phyloP scores from a whole-genome alignment of 495 filamentous ascomycete genomes.

The Lepidopterella palustris region DNA sequence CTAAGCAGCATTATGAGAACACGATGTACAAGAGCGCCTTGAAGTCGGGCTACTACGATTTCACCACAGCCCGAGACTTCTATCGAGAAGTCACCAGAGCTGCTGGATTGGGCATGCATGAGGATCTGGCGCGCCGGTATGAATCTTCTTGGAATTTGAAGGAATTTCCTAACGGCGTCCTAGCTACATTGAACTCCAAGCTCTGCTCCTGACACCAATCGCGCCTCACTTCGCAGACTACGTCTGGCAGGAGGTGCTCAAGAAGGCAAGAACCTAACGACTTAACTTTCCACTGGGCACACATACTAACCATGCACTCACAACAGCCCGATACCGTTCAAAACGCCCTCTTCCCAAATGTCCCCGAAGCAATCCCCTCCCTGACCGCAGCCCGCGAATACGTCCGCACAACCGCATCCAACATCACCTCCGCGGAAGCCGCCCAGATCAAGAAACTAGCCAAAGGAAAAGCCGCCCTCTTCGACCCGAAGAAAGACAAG shows the following conservation, averaged over 20 bases:
- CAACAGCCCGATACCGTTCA: constrained; percentile 68
- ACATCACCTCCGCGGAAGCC: constrained; percentile 82
- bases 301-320: too few species aligned
- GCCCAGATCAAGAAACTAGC: constrained; percentile 72
- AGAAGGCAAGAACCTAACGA: too few species aligned
- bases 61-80: constrained; percentile 75
- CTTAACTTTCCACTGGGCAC: too few species aligned
- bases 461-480: constrained; percentile 75
- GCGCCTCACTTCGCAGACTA: constrained; percentile 94
- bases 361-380: constrained; percentile 52
- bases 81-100: constrained; percentile 76
- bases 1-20: constrained; percentile 64
- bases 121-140: constrained; percentile 66
- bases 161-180: not conserved
- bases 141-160: not conserved
- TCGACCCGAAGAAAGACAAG: constrained; percentile 87
- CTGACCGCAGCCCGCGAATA: constrained; percentile 76
- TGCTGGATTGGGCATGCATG: constrained; percentile 76
- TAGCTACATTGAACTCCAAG: constrained; percentile 74
- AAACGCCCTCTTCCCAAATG: constrained; percentile 66
- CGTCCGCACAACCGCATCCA: constrained; percentile 64
- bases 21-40: constrained; percentile 87
- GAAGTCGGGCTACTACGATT: constrained; percentile 85
- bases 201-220: constrained; percentile 68
- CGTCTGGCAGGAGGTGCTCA: constrained; percentile 83